phyloP scores from a whole-genome alignment of 176 grass and related monocot genomes.

The Typha latifolia region DNA sequence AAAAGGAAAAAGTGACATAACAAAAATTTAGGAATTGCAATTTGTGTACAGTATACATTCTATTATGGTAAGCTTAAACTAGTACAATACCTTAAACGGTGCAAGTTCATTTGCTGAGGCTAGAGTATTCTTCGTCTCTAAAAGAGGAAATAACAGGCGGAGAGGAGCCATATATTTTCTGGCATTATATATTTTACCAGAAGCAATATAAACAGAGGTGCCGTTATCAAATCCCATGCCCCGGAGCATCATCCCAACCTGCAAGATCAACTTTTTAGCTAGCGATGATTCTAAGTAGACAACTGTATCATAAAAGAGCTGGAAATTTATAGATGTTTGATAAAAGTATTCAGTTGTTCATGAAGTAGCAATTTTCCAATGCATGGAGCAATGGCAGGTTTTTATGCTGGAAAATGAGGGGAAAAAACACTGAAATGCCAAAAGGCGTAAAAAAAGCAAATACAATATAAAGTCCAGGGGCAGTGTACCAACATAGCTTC shows the following conservation, averaged over 20 bases:
- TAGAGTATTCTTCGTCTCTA: conserved; percentile 76
- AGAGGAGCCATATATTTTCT: conserved; percentile 74
- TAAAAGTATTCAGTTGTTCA: too few relatives aligned
- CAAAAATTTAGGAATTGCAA: not conserved
- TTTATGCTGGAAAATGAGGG: too few relatives aligned
- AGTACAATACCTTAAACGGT: conserved; percentile 45
- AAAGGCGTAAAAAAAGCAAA: too few relatives aligned
- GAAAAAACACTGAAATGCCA: too few relatives aligned
- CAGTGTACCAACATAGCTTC: too few relatives aligned
- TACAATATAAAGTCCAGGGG: too few relatives aligned
- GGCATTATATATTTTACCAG: conserved; percentile 71
- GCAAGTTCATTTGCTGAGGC: conserved; percentile 61
- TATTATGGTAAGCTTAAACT: not conserved
- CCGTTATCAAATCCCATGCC: conserved; percentile 89
- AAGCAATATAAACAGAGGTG: conserved; percentile 72
- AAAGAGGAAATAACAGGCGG: conserved; percentile 61
- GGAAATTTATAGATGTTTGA: not conserved
- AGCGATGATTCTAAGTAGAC: not conserved
- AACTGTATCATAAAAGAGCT: not conserved
- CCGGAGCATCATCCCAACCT: conserved; percentile 97
- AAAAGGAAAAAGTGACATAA: not conserved
- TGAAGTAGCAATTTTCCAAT: too few relatives aligned
- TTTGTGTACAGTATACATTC: not conserved
- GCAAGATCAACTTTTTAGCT: conserved; percentile 21
- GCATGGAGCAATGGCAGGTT: too few relatives aligned